Evolutionary conservation across 2,329 filamentous ascomycete genomes (phyloP), one percentile per base, ranked within the genome.

Genomic region (Verticillium longisporum): DNA sequence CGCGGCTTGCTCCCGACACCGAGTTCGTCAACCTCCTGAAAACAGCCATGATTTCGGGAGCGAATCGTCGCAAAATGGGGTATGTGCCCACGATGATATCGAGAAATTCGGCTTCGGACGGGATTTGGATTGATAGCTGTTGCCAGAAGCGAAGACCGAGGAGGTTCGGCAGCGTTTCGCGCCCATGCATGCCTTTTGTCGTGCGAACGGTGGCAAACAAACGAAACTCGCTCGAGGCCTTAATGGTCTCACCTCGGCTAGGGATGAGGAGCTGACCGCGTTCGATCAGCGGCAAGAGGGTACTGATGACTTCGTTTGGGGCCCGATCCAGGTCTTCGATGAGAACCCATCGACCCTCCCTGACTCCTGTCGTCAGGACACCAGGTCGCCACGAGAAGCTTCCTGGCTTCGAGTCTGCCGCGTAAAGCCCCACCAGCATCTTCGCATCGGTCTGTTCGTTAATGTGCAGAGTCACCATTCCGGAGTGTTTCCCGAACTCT

Each of bases 361-460:
- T 88, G 2, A 98, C 92, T 38, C 96, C 96, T 34, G 92, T 96
- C 0, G 95, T 97, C 67, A 99, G 79, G 21, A 98, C 91, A 75
- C 95, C 95, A 3, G 95, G 86, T 62, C 91, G 87, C 95, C 95
- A 99, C 58, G 86, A 85, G 72, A 99, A 99, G 10, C 91, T 93
- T 1, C 93, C 93, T 1, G 92, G 93, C 63, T 88, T 90, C 15
- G 89, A 86, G 61, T 92, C 93, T 26, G 92, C 95, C 1, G 94
- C 91, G 75, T 99, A 98, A 72, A 98, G 86, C 3, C 95, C 95
- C 64, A 99, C 86, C 50, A 99, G 85, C 78, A 96, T 90, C 74
- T 99, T 99, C 0, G 94, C 93, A 75, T 99, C 95, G 2, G 93
- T 98, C 74, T 99, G 96, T 74, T 98, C 95, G 71, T 99, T 99